phyloP scores from a whole-genome alignment of 306 rosid species.

The Erythrophleum fordii region DNA sequence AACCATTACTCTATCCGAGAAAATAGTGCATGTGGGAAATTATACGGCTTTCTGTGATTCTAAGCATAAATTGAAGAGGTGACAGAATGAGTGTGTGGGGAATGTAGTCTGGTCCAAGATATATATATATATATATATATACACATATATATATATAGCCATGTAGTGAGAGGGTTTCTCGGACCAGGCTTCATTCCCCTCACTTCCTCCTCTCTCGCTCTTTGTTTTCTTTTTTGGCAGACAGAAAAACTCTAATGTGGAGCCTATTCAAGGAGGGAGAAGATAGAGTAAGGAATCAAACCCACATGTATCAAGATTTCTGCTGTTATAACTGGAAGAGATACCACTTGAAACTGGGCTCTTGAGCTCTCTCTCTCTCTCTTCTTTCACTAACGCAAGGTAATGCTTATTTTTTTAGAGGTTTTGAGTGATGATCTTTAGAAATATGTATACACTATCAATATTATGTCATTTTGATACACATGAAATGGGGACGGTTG shows the following conservation, averaged over 20 bases:
- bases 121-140: too few relatives aligned
- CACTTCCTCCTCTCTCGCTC: constrained; percentile 41
- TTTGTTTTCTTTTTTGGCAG: background rate
- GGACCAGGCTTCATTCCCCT: constrained; percentile 70
- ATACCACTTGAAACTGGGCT: too few relatives aligned
- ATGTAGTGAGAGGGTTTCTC: constrained; percentile 22
- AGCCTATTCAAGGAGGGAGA: too few relatives aligned
- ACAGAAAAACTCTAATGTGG: too few relatives aligned
- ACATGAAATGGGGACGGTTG: background rate
- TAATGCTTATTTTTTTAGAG: too few relatives aligned
- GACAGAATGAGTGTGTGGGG: constrained; percentile 58
- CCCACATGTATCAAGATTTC: too few relatives aligned
- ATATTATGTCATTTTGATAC: too few relatives aligned
- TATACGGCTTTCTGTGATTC: background rate
- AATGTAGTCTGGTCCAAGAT: constrained; percentile 49
- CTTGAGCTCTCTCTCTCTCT: too few relatives aligned
- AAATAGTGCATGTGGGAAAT: background rate
- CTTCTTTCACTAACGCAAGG: background rate
- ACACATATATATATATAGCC: too few relatives aligned
- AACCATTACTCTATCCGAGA: background rate
- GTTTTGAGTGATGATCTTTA: too few relatives aligned
- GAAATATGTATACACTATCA: background rate
- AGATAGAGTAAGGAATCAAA: too few relatives aligned
- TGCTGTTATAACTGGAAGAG: too few relatives aligned
- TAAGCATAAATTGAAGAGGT: constrained; percentile 5